Evolutionary conservation across 768 basidiomycete genomes (phyloP).

Genomic region (Tulasnella sp.): DNA sequence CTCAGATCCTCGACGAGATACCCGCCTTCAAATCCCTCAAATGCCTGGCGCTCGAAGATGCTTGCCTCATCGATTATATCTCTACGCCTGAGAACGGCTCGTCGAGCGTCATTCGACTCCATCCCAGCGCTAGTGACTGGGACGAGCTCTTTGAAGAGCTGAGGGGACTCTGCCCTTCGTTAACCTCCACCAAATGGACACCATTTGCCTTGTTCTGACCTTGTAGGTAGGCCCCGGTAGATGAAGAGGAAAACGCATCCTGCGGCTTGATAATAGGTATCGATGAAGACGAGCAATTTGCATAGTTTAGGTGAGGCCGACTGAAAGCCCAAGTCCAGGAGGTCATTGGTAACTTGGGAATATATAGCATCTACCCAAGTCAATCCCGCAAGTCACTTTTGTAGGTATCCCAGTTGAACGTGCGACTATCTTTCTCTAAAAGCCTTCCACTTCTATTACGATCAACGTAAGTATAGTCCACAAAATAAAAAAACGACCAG

Average conservation of each 20-base stretch:
- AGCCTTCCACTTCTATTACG: neutral
- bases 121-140: neutral
- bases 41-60: neutral
- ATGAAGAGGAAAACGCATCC: too few relatives aligned
- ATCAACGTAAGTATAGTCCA: neutral
- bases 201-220: neutral
- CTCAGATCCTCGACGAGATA: neutral
- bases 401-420: too few relatives aligned
- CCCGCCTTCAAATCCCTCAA: neutral
- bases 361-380: too few relatives aligned
- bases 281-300: too few relatives aligned
- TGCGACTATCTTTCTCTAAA: neutral
- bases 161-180: neutral
- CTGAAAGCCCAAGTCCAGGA: too few relatives aligned
- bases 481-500: neutral
- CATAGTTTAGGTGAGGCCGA: too few relatives aligned
- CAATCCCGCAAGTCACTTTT: too few relatives aligned
- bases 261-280: too few relatives aligned
- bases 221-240: too few relatives aligned
- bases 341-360: too few relatives aligned
- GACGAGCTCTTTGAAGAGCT: neutral
- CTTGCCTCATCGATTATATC: neutral
- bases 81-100: neutral
- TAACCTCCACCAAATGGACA: neutral
- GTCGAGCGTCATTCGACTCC: neutral